Percentiles rank a stretch among this genome's conserved stretches.
Conservation (phyloP, 2,329 filamentous ascomycete genomes). For the Exophiala phaeomuriformis region DNA sequence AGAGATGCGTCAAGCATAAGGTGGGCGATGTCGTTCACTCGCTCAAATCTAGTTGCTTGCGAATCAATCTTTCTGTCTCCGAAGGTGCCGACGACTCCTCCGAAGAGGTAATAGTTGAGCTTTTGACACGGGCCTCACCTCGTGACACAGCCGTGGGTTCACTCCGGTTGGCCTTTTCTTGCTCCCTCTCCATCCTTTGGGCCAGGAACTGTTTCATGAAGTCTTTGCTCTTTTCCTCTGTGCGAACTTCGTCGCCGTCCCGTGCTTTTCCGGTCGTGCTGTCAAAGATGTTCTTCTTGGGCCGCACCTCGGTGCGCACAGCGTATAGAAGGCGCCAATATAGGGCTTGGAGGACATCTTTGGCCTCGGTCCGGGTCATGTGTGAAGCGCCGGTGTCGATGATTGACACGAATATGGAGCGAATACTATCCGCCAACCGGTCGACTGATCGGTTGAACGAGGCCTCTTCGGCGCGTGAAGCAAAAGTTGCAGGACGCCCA, state of each 20-base stretch:
- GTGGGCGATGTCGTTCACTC: background rate
- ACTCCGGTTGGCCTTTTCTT: background rate
- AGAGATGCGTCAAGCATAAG: background rate
- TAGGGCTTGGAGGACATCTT: slow-evolving; percentile 67
- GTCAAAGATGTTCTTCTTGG: slow-evolving; percentile 43
- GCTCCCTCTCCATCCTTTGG: slow-evolving; percentile 4
- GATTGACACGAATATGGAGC: slow-evolving; percentile 54
- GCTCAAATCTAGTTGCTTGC: slow-evolving; percentile 14
- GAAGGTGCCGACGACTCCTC: slow-evolving; percentile 5
- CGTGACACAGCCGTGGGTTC: background rate
- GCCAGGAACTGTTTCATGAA: slow-evolving; percentile 23
- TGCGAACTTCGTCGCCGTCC: slow-evolving; percentile 12
- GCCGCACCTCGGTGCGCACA: slow-evolving; percentile 57
- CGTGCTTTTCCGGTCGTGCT: slow-evolving; percentile 17
- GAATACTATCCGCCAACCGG: slow-evolving; percentile 53
- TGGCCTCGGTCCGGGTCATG: slow-evolving; percentile 66
- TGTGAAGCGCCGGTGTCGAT: slow-evolving; percentile 66
- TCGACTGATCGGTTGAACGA: slow-evolving; percentile 68
- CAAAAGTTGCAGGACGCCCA: slow-evolving; percentile 26
- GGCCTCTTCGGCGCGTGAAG: slow-evolving; percentile 32
- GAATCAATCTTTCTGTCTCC: slow-evolving; percentile 17
- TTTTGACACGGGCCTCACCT: background rate
- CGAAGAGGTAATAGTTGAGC: background rate
- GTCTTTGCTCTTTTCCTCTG: slow-evolving; percentile 19
- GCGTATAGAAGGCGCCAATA: slow-evolving; percentile 63